Evolutionary conservation across 169 alveolate species (phyloP), one percentile per base, ranked within the genome.

Genomic region (Theileria orientalis): DNA sequence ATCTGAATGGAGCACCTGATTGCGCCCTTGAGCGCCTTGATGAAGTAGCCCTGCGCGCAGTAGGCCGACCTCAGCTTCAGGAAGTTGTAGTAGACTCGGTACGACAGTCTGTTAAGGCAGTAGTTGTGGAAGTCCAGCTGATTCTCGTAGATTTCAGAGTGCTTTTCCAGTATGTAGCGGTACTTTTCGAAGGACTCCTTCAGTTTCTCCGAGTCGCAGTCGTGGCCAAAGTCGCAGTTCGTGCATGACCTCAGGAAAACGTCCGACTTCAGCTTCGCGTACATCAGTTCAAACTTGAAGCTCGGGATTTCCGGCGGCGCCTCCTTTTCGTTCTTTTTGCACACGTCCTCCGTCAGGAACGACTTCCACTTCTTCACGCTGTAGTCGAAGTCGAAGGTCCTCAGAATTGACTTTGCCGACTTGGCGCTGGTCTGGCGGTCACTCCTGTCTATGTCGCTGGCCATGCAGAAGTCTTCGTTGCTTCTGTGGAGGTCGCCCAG

Each of bases 61-160:
- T 64, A 64, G 3, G 32, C 37, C 16, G 29, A 25, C 56, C 71
- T 49, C 25, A 76, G 44, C 11, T 29, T 32, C 16, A 63, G 37
- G 40, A 76, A 76, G 19, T 27, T 29, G 51, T 64, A 76, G 42
- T 76, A 76, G 11, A 73, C 42, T 19, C 51, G 69, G 29, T 76
- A 76, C 61, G 69, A 62, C 60, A 76, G 41, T 42, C 85, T 35
- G 42, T 76, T 76, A 32, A 76, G 63, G 42, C 85, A 76, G 47
- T 66, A 76, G 71, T 67, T 76, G 64, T 76, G 85, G 54, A 67
- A 76, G 41, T 76, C 85, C 54, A 76, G 14, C 29, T 76, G 85
- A 73, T 76, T 46, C 52, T 6, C 42, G 62, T 76, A 67, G 0
- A 66, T 54, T n/a, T 76, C 78, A 30, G 51, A 47, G 9, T 67